Evolutionary conservation across 2,329 filamentous ascomycete species (phyloP).

Genomic region (Xylogone sp.): DNA sequence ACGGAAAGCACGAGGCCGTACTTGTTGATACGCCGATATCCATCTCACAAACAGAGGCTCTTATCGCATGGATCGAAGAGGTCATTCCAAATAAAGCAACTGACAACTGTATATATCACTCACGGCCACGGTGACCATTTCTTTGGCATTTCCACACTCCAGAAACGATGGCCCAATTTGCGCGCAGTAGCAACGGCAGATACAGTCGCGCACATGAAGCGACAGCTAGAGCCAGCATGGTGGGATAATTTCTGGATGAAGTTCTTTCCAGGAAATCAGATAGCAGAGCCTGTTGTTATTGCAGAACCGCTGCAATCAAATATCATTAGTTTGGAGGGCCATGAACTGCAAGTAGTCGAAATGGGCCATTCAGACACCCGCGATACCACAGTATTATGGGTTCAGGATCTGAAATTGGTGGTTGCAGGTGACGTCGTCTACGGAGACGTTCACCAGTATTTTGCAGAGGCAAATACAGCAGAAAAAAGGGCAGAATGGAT

Average conservation of each 20-base stretch:
- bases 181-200: slow-evolving; percentile 17
- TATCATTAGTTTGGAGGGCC: slow-evolving; percentile 13
- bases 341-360: slow-evolving; percentile 13
- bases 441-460: slow-evolving; percentile 30
- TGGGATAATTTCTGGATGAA: slow-evolving; percentile 16
- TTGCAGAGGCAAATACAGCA: slow-evolving; percentile 29
- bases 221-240: slow-evolving; percentile 9
- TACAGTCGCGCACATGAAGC: slow-evolving; percentile 18
- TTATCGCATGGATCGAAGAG: slow-evolving; percentile 32
- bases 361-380: slow-evolving; percentile 15
- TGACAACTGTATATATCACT: slow-evolving; percentile 37
- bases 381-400: slow-evolving; percentile 29
- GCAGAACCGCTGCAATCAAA: neutral
- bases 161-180: slow-evolving; percentile 25
- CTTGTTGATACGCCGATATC: slow-evolving; percentile 34
- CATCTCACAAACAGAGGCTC: slow-evolving; percentile 24
- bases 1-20: slow-evolving; percentile 26
- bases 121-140: slow-evolving; percentile 39
- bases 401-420: slow-evolving; percentile 29
- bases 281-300: neutral
- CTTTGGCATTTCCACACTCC: slow-evolving; percentile 28
- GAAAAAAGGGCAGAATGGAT: slow-evolving; percentile 29
- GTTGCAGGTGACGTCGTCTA: slow-evolving; percentile 35
- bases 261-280: slow-evolving; percentile 17
- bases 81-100: slow-evolving; percentile 25